Percentiles rank a stretch among this genome's conserved stretches.
Conservation (phyloP, 1,284 basidiomycete genomes). For the Thecaphora frezii region DNA sequence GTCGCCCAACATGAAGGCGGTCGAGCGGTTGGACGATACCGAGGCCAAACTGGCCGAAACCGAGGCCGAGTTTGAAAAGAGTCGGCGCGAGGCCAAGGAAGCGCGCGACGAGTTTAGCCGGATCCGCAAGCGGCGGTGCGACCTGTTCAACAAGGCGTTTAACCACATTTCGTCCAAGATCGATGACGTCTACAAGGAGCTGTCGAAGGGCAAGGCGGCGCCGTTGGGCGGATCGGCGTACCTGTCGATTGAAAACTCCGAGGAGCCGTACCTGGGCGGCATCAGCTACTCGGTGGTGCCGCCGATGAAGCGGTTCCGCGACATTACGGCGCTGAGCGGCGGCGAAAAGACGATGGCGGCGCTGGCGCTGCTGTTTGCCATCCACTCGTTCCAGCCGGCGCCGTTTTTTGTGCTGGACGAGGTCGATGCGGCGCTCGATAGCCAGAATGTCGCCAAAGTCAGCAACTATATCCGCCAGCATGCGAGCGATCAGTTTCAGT, state of each 20-base stretch:
- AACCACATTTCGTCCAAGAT: conserved; percentile 92
- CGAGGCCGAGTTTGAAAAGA: conserved; percentile 65
- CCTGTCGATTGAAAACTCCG: conserved; percentile 89
- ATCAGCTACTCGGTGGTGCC: conserved; percentile 97
- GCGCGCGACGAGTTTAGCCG: conserved; percentile 89
- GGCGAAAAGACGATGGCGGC: conserved; percentile 99
- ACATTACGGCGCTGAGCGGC: conserved; percentile 97
- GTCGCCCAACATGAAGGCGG: conserved; percentile 94
- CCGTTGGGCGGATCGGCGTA: conserved; percentile 96
- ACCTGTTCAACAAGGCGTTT: conserved; percentile 94
- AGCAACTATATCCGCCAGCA: conserved; percentile 55
- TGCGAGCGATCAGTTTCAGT: conserved; percentile 73
- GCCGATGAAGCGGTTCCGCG: conserved; percentile 97
- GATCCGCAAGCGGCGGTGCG: conserved; percentile 69
- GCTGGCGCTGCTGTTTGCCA: conserved; percentile 89
- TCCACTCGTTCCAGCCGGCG: conserved; percentile 89
- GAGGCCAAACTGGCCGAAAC: conserved; percentile 67
- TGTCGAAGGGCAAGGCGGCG: conserved; percentile 88
- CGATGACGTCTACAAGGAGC: conserved; percentile 94
- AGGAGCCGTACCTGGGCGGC: conserved; percentile 94
- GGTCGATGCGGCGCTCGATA: conserved; percentile 83
- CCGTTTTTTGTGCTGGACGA: conserved; percentile 99
- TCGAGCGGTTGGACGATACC: conserved; percentile 90
- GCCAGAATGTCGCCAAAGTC: conserved; percentile 55
- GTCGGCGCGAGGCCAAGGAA: conserved; percentile 75